Evolutionary conservation across 352 stramenopile genomes (phyloP), one percentile per base, ranked within the genome.

Genomic region (Phytophthora tubulina): DNA sequence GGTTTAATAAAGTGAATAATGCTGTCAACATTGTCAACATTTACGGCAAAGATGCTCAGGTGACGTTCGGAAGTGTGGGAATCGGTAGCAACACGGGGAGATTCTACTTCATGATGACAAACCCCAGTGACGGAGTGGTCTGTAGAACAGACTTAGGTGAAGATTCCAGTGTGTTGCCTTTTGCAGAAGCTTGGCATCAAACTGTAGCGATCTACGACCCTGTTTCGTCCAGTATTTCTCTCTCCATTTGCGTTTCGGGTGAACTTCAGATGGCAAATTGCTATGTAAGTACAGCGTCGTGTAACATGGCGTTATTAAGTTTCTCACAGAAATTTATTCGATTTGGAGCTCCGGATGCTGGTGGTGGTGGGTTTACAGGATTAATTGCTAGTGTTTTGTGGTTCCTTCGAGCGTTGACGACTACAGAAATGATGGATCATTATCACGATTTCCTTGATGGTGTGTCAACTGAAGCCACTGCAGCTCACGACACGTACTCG

Each of bases 391-490:
- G 66, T 55, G 82, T 86, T 6, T 82, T 84, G 6, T 93, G 80
- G 82, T 95, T 91, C 48, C 65, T 82, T 11, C 68, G 63, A 10
- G 75, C 75, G 3, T 63, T 93, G 3, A 70, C 63, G 0, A 54
- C 46, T 4, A 69, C 59, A 1, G 82, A 89, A 53, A 68, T 82
- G 0, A 60, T 92, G 5, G 85, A 95, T 32, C 88, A 95, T 46
- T 93, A 87, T 51, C 81, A 89, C 55, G 83, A 93, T 55, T 89
- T 93, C 65, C 42, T 88, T 10, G 36, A 71, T 4, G 79, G 75
- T 0, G 53, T 72, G 0, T 45, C 36, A 1, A 71, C 70, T 0
- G n/a, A 58, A 39, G 48, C 52, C 10, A 83, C 70, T 1, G 45
- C 32, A 8, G 71, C 69, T 0, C 87, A 95, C 64, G 87, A 85